phyloP scores from a whole-genome alignment of 257 asterid genomes.

The Ocimum tenuiflorum region DNA sequence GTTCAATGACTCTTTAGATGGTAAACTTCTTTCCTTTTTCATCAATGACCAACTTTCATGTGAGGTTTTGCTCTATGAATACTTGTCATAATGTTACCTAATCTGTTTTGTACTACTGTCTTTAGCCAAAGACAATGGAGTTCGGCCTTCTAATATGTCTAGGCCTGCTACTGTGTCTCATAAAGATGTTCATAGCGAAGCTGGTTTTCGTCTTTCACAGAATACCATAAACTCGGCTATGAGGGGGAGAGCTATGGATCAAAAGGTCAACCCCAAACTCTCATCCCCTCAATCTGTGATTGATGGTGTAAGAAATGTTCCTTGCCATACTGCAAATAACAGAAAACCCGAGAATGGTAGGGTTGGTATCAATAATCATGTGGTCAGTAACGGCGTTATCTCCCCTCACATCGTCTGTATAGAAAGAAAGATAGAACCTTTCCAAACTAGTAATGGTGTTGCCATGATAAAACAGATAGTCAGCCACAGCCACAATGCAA shows the following conservation, averaged over 20 bases:
- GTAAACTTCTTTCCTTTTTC: slow-evolving; percentile 39
- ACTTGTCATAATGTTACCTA: slow-evolving; percentile 17
- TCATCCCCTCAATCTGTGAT: slow-evolving; percentile 26
- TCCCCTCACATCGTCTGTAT: slow-evolving; percentile 17
- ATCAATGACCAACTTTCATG: neutral
- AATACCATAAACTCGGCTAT: slow-evolving; percentile 9
- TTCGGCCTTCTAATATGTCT: slow-evolving; percentile 21
- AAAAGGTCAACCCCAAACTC: slow-evolving; percentile 20
- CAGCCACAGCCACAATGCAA: slow-evolving; percentile 8
- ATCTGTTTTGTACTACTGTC: slow-evolving; percentile 13
- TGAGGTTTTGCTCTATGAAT: neutral
- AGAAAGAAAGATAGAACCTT: slow-evolving; percentile 24
- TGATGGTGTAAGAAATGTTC: slow-evolving; percentile 22
- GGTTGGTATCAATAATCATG: slow-evolving; percentile 5
- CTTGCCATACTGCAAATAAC: slow-evolving; percentile 14
- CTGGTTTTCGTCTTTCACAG: slow-evolving; percentile 21
- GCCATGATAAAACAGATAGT: slow-evolving; percentile 8
- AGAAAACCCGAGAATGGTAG: slow-evolving; percentile 18
- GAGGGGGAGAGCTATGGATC: slow-evolving; percentile 18
- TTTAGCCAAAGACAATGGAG: slow-evolving; percentile 29
- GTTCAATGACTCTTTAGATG: slow-evolving; percentile 36
- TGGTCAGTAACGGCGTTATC: slow-evolving; percentile 18
- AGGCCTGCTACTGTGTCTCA: slow-evolving; percentile 25
- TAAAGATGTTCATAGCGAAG: slow-evolving; percentile 31
- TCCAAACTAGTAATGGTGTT: slow-evolving; percentile 17